phyloP scores from a whole-genome alignment of 495 filamentous ascomycete genomes.

The Trichocladium uniseriatum region DNA sequence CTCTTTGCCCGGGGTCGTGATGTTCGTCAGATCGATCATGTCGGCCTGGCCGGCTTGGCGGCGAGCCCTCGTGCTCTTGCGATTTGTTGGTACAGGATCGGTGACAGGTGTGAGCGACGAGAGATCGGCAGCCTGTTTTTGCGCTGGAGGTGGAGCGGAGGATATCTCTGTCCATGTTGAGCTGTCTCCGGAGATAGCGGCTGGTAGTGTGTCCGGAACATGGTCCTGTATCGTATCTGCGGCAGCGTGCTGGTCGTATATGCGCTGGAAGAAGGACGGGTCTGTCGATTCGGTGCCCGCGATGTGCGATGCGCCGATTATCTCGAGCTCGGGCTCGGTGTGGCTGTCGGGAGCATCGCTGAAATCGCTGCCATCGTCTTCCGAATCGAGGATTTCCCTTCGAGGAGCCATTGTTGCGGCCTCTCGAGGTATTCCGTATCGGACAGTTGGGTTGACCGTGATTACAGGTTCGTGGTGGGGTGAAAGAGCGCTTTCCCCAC shows the following conservation, averaged over 20 bases:
- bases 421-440: neutral
- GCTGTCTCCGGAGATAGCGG: neutral
- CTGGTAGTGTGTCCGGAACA: slow-evolving; percentile 3
- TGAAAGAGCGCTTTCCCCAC: neutral
- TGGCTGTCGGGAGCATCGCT: neutral
- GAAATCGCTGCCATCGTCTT: slow-evolving; percentile 23
- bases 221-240: neutral
- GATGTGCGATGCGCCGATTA: slow-evolving; percentile 1
- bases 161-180: slow-evolving; percentile 2
- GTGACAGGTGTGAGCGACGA: slow-evolving; percentile 16
- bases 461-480: neutral
- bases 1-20: slow-evolving; percentile 16
- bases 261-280: slow-evolving; percentile 21
- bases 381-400: slow-evolving; percentile 25
- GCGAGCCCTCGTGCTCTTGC: neutral
- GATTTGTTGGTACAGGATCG: slow-evolving; percentile 10
- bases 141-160: slow-evolving; percentile 3
- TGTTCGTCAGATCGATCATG: slow-evolving; percentile 14
- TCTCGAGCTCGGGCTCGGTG: neutral
- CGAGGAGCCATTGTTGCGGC: slow-evolving; percentile 12
- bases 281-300: slow-evolving; percentile 20
- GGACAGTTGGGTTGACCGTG: neutral
- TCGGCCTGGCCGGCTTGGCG: neutral
- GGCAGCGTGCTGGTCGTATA: slow-evolving; percentile 20
- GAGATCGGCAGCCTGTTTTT: neutral